Conservation (phyloP, 148 eudicot species). For the Rhododendron henanense region DNA sequence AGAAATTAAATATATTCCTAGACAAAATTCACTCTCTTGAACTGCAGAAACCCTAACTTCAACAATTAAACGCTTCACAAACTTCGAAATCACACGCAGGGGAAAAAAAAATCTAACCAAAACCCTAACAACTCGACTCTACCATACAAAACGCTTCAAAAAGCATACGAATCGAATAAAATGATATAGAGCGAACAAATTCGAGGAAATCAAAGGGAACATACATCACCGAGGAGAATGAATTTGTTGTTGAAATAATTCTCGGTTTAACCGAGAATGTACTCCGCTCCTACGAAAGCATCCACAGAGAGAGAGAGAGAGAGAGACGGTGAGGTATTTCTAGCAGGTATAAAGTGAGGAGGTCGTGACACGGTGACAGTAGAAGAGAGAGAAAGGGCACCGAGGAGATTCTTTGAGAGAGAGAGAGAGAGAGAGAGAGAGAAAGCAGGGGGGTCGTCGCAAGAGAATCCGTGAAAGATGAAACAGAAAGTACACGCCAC, state of each 20-base stretch:
- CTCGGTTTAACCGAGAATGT: background rate
- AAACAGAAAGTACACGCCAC: constrained; percentile 9
- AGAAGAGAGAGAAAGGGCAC: background rate
- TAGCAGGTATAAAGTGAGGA: background rate
- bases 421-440: background rate
- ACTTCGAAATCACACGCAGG: background rate
- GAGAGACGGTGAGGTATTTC: background rate
- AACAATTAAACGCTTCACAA: background rate
- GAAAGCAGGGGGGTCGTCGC: background rate
- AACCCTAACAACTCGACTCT: background rate
- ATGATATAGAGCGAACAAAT: background rate
- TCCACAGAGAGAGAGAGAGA: background rate
- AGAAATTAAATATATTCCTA: background rate
- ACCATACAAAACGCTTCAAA: background rate
- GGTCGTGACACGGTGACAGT: background rate
- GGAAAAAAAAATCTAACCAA: background rate
- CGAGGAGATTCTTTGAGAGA: background rate
- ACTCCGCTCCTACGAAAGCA: background rate
- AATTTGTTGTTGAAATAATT: background rate
- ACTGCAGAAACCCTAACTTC: constrained; percentile 8
- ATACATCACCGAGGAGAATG: background rate
- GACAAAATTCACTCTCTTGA: background rate
- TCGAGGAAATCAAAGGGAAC: background rate
- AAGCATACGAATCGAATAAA: background rate
- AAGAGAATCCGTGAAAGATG: too few relatives aligned